phyloP scores from a whole-genome alignment of 2,329 filamentous ascomycete genomes.

The Talaromyces sp. region DNA sequence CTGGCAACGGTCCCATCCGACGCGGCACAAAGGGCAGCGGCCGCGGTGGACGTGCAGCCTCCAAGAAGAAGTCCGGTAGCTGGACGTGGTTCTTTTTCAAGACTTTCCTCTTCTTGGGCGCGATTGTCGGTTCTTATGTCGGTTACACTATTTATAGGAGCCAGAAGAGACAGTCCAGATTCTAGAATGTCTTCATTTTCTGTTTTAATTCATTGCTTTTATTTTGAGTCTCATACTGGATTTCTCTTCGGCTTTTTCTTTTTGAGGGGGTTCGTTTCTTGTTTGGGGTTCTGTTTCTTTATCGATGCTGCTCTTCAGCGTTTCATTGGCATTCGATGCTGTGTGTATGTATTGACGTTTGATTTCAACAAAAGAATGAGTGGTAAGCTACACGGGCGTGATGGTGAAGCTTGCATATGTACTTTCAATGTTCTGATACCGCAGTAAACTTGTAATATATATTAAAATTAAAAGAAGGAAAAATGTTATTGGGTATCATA shows the following conservation, averaged over 20 bases:
- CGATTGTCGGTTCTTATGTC: conserved; percentile 69
- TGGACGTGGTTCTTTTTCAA: conserved; percentile 76
- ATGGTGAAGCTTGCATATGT: not conserved
- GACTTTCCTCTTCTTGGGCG: conserved; percentile 67
- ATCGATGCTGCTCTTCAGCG: conserved; percentile 14
- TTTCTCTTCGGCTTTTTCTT: not conserved
- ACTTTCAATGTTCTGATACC: not conserved
- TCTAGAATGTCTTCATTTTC: conserved; percentile 12
- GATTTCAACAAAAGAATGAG: not conserved
- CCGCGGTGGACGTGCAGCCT: conserved; percentile 13
- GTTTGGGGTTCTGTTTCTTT: conserved; percentile 2
- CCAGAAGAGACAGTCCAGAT: conserved; percentile 44
- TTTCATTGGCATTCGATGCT: conserved; percentile 1
- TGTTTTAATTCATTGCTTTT: not conserved
- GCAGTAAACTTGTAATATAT: not conserved
- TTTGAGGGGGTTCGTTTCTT: not conserved
- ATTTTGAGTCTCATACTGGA: not conserved
- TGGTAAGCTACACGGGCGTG: not conserved
- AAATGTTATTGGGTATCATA: conserved; percentile 4
- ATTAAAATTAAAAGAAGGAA: not conserved
- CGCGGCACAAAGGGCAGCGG: conserved; percentile 3
- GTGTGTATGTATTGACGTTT: conserved; percentile 3
- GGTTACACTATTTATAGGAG: conserved; percentile 80
- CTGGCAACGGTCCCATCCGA: conserved; percentile 22
- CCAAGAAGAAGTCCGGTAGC: conserved; percentile 36